phyloP scores from a whole-genome alignment of 805 yeast species.

The Lachancea mirantina region DNA sequence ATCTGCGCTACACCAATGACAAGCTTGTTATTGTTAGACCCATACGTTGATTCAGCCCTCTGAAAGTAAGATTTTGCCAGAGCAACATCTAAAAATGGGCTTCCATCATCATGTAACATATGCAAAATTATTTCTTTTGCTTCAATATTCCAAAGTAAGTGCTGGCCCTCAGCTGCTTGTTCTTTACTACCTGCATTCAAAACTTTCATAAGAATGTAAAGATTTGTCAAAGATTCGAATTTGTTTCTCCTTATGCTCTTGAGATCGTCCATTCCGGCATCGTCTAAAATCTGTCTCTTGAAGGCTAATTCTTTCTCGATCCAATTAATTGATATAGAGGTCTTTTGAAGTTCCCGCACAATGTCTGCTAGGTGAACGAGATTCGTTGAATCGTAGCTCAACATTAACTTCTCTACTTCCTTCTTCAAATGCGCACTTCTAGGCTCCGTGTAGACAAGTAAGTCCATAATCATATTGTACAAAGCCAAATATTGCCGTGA shows the following conservation, averaged over 20 bases:
- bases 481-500: constrained; percentile 66
- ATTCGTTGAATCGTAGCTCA: constrained; percentile 67
- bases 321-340: constrained; percentile 35
- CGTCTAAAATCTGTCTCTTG: constrained; percentile 43
- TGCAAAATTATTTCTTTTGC: constrained; percentile 70
- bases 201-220: constrained; percentile 41
- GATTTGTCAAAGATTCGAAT: constrained; percentile 34
- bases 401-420: constrained; percentile 54
- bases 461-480: constrained; percentile 52
- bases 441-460: constrained; percentile 72
- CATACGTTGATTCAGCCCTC: constrained; percentile 56
- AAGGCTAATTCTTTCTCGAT: constrained; percentile 43
- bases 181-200: constrained; percentile 32
- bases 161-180: constrained; percentile 29
- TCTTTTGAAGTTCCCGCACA: constrained; percentile 43
- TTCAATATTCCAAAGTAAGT: constrained; percentile 52
- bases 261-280: constrained; percentile 41
- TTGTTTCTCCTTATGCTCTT: constrained; percentile 35
- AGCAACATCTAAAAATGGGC: constrained; percentile 65
- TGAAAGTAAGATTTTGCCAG: constrained; percentile 54
- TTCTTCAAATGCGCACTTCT: constrained; percentile 49
- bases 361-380: constrained; percentile 41
- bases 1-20: constrained; percentile 60
- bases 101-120: constrained; percentile 50
- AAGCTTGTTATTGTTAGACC: constrained; percentile 57